Evolutionary conservation across 768 basidiomycete genomes (phyloP), one percentile per base, ranked within the genome.

Genomic region (Rhodotorula paludigena): DNA sequence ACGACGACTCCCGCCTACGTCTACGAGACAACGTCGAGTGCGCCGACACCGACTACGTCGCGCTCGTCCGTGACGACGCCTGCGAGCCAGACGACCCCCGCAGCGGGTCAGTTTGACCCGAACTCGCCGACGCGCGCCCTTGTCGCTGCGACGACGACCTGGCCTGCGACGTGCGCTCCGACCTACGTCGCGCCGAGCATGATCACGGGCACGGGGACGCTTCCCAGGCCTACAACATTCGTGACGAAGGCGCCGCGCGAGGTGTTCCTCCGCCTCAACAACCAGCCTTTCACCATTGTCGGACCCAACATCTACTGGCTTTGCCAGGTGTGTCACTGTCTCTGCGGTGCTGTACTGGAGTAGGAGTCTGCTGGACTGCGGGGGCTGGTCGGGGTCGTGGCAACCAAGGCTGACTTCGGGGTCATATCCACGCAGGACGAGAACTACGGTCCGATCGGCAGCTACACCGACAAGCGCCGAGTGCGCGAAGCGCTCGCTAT

Each of bases 271-370:
- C 38, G 44, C 35, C 33, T 68, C 20, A 36, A 42, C 28, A 21
- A 55, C 11, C 0, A 12, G 55, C 36, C 42, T 14, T 72, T 54
- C 60, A 30, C 30, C 18, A 59, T 68, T 39, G 71, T 65, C 28
- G 71, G 71, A 0, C 66, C 71, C 18, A 68, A 73, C 52, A 71
- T 72, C 41, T 72, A 67, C 60, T 72, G 74, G 74, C 57, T 75
- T 1, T 74, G 74, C 23, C 57, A 51, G n/a, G 59, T 30, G 20
- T 30, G 35, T 32, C 12, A 48, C n/a, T 23, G n/a, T 42, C 12
- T 53, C 21, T n/a, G n/a, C n/a, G n/a, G n/a, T n/a, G n/a, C n/a
- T n/a, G n/a, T n/a, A n/a, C n/a, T n/a, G n/a, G n/a, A n/a, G n/a
- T n/a, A n/a, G n/a, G n/a, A n/a, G n/a, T n/a, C n/a, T n/a, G n/a